phyloP scores from a whole-genome alignment of 2,329 filamentous ascomycete species.

The Penicillium glabrum region DNA sequence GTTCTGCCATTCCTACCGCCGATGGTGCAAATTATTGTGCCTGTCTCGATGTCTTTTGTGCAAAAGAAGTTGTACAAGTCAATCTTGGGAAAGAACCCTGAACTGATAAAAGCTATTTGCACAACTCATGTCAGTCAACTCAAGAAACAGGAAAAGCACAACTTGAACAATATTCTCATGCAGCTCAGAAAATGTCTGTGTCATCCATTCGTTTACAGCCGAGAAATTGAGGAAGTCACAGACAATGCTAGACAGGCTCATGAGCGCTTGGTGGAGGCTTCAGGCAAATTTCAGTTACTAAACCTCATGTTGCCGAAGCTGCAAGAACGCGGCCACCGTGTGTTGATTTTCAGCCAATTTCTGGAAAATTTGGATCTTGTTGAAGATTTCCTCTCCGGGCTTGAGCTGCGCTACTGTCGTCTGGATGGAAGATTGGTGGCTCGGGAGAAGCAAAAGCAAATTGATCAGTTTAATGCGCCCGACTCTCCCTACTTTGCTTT shows the following conservation, averaged over 20 bases:
- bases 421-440: conserved; percentile 82
- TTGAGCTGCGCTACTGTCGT: conserved; percentile 72
- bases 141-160: conserved; percentile 71
- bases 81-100: conserved; percentile 85
- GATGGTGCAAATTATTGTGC: conserved; percentile 92
- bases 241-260: conserved; percentile 63
- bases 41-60: conserved; percentile 89
- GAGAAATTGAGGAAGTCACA: conserved; percentile 80
- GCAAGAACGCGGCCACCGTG: conserved; percentile 79
- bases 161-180: conserved; percentile 90
- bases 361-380: conserved; percentile 81
- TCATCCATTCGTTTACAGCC: conserved; percentile 93
- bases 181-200: conserved; percentile 93
- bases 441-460: conserved; percentile 87
- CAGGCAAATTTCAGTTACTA: conserved; percentile 81
- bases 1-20: conserved; percentile 90
- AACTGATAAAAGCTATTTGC: conserved; percentile 86
- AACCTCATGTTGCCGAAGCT: conserved; percentile 86
- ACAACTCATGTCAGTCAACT: conserved; percentile 60
- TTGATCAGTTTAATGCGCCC: conserved; percentile 88
- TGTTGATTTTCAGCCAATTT: conserved; percentile 96
- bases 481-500: conserved; percentile 85
- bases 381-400: conserved; percentile 82
- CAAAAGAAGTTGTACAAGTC: conserved; percentile 95
- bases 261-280: conserved; percentile 85